Conservation (phyloP, 2,329 filamentous ascomycete genomes). For the Calonectria pteridis region DNA sequence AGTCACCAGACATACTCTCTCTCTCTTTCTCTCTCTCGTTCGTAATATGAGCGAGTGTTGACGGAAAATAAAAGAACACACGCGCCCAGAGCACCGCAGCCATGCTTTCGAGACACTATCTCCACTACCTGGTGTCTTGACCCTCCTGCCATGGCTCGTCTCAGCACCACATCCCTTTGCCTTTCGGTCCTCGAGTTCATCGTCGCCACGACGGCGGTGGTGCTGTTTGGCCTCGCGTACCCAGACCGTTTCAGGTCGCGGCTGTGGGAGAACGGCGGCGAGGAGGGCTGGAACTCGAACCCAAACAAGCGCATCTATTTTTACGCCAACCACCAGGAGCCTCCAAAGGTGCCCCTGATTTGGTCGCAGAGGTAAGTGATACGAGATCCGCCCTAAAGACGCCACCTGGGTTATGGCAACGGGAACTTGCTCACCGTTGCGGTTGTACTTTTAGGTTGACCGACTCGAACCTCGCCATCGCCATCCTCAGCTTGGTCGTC, state of each 20-base stretch:
- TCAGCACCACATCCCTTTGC: slow-evolving; percentile 6
- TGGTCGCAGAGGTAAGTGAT: slow-evolving; percentile 44
- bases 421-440: background rate
- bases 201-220: slow-evolving; percentile 21
- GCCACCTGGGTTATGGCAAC: background rate
- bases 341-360: slow-evolving; percentile 43
- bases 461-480: slow-evolving; percentile 46
- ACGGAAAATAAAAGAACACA: slow-evolving; percentile 3
- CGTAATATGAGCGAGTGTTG: background rate
- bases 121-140: background rate
- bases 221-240: slow-evolving; percentile 42
- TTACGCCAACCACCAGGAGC: slow-evolving; percentile 47
- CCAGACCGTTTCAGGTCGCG: slow-evolving; percentile 38
- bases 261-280: slow-evolving; percentile 46
- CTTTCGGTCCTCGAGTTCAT: slow-evolving; percentile 37
- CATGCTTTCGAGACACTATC: background rate
- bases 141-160: slow-evolving; percentile 25
- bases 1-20: background rate
- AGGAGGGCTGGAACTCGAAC: slow-evolving; percentile 47
- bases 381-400: fast-evolving
- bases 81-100: background rate
- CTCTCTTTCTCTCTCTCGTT: no score
- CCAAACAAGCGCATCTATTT: slow-evolving; percentile 46
- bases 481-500: slow-evolving; percentile 46
- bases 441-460: slow-evolving; percentile 35